Evolutionary conservation across 2,329 filamentous ascomycete species (phyloP), one percentile per base, ranked within the genome.

Genomic region (Pezicula neosporulosa): DNA sequence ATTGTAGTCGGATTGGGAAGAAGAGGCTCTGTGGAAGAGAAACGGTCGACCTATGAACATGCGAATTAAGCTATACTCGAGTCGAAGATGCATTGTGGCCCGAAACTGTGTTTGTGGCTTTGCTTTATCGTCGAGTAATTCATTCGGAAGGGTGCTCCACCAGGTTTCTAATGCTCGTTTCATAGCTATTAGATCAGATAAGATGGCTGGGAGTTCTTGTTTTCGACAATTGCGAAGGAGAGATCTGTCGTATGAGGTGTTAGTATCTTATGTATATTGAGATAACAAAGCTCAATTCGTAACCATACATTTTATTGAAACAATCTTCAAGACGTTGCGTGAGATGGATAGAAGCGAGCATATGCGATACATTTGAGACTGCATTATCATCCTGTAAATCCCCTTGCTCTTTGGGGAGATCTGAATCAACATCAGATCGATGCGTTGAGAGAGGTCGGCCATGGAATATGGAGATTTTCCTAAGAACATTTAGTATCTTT

Each of bases 391-490:
- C 69, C 30, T 72, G 66, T 12, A 24, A 13, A 8, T 21, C 18
- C 24, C 39, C 18, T 24, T 24, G 15, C 1, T 42, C 39, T 19
- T 52, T 80, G 72, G 79, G 80, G 48, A 78, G 63, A 19, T 78
- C 75, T 2, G 75, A 77, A 56, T 82, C 80, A 16, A 82, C 73
- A 53, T 82, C 78, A 10, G 70, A 66, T 36, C 73, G 72, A 3
- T 74, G 68, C 38, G 82, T 74, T 2, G 80, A 81, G n/a, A 73
- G 67, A 6, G 80, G 78, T 6, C 79, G 69, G 35, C 78, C 77
- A 53, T 83, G 78, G 35, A 81, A 74, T 45, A 80, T 80, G 38
- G 77, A 76, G 30, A 82, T 76, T 42, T 78, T 74, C 52, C 77
- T 79, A 39, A 35, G 19, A 58, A 45, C 60, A 58, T n/a, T 18